Evolutionary conservation across 768 basidiomycete species (phyloP).

Genomic region (Lentinula aciculospora): DNA sequence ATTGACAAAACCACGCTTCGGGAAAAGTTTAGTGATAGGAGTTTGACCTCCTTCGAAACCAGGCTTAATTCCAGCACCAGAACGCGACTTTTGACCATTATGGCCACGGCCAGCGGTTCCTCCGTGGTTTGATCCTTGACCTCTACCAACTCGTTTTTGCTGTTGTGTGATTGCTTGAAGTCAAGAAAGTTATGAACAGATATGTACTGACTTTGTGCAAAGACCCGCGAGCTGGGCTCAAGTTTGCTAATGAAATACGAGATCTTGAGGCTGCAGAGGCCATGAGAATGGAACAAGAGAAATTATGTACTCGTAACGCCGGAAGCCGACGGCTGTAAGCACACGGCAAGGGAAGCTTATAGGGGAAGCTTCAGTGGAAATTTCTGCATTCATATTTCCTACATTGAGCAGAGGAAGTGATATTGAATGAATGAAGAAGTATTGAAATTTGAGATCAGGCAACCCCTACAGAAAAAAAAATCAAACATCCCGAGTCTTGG

Average conservation of each 20-base stretch:
- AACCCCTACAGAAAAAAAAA: too few species aligned
- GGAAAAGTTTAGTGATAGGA: conserved; percentile 83
- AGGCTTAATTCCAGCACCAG: conserved; percentile 76
- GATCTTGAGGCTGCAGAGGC: neutral
- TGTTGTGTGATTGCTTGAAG: conserved; percentile 19
- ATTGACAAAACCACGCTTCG: conserved; percentile 93
- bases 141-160: conserved; percentile 95
- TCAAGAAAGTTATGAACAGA: neutral
- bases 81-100: conserved; percentile 93
- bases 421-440: too few species aligned
- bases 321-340: neutral
- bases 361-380: too few species aligned
- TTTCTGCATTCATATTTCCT: too few species aligned
- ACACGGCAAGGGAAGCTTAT: too few species aligned
- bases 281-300: neutral
- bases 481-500: too few species aligned
- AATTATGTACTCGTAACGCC: neutral
- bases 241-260: neutral
- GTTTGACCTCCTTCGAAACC: conserved; percentile 98
- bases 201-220: neutral
- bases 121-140: conserved; percentile 87
- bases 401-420: too few species aligned
- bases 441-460: too few species aligned
- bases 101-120: conserved; percentile 91
- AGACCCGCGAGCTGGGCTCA: neutral